Evolutionary conservation across 1,284 basidiomycete genomes (phyloP).

Genomic region (Leccinum angustisporum): DNA sequence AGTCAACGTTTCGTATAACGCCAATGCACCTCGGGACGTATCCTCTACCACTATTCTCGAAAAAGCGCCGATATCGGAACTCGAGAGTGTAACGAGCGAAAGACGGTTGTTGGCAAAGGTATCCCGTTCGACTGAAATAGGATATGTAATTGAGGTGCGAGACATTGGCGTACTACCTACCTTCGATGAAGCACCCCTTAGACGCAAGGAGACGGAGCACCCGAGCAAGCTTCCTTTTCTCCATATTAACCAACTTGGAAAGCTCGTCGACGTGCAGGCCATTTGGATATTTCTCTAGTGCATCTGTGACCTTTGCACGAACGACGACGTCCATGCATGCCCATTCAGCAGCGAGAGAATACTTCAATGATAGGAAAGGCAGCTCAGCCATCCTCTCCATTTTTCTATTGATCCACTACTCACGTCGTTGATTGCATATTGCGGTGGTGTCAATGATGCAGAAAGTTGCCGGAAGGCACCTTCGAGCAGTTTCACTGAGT

Average conservation of each 20-base stretch:
- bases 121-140: slow-evolving; percentile 20
- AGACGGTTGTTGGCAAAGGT: slow-evolving; percentile 33
- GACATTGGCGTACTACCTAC: slow-evolving; percentile 5
- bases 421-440: slow-evolving; percentile 22
- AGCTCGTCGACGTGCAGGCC: slow-evolving; percentile 29
- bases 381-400: background rate
- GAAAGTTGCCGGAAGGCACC: slow-evolving; percentile 32
- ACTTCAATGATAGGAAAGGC: slow-evolving; percentile 11
- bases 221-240: slow-evolving; percentile 31
- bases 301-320: slow-evolving; percentile 27
- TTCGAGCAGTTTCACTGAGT: slow-evolving; percentile 30
- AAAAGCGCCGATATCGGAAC: slow-evolving; percentile 9
- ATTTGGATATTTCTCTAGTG: slow-evolving; percentile 22
- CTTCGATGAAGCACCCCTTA: slow-evolving; percentile 36
- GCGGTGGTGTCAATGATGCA: slow-evolving; percentile 30
- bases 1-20: slow-evolving; percentile 28
- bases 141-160: background rate
- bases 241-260: slow-evolving; percentile 24
- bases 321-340: slow-evolving; percentile 25
- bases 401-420: background rate
- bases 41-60: slow-evolving; percentile 17
- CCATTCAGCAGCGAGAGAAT: slow-evolving; percentile 27
- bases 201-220: slow-evolving; percentile 34
- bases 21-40: slow-evolving; percentile 12
- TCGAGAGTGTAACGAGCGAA: slow-evolving; percentile 24